Evolutionary conservation across 306 rosid species (phyloP), one percentile per base, ranked within the genome.

Genomic region (Astragalus membranaceus): DNA sequence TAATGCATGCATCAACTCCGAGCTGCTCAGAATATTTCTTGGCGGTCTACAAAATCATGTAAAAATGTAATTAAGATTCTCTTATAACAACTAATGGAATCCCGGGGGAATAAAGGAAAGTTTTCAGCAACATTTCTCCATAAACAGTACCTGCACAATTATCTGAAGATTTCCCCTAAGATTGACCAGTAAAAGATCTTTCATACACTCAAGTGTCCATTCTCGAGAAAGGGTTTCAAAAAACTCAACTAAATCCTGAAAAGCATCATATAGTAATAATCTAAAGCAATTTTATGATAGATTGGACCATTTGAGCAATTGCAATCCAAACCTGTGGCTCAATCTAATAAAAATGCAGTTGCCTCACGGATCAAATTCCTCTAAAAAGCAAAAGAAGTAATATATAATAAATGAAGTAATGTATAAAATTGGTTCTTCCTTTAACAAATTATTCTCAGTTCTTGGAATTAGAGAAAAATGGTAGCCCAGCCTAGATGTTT

Each of bases 151-250:
- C 98, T 92, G 98, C 43, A 92, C 98, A 74, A 89, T 92, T 50
- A 92, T 89, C 87, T 89, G 98, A 80, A 92, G 96, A 82, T 92
- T 92, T 33, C 91, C 98, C 84, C 98, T 92, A 64, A 92, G 88
- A 74, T 92, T 92, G 69, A 92, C 98, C 74, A 92, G 79, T 69
- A 92, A 78, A 82, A 92, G 98, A 82, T 92, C 98, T 84, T 92
- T 92, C 98, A 92, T 92, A 47, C 98, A 92, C 82, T 92, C 98
- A 80, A 92, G 85, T 44, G 91, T 96, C 98, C 98, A 92, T 82
- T 92, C 98, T 30, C 76, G 84, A n/a, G 98, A 92, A 61, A 92
- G 88, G 62, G 98, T 92, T 32, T 96, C 98, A 16, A 92, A 92
- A 75, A 89, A 92, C 81, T 92, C 98, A 61, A 92, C 98, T 48